Evolutionary conservation across 768 basidiomycete species (phyloP).

Genomic region (Omphalotus guepiniiformis): DNA sequence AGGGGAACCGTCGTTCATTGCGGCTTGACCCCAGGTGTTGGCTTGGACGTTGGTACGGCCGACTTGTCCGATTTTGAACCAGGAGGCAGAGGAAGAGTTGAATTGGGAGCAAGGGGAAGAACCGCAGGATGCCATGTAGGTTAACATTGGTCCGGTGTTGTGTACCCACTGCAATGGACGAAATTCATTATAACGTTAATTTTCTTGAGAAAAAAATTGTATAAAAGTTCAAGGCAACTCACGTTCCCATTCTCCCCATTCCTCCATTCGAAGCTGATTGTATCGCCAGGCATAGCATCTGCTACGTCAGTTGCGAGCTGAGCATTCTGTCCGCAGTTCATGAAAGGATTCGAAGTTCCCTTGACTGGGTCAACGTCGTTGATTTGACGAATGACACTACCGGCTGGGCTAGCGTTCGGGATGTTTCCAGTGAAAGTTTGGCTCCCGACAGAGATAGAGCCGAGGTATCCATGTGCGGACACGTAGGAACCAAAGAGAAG

Average conservation of each 20-base stretch:
- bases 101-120: slow-evolving; percentile 35
- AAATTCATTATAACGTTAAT: no score
- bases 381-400: slow-evolving; percentile 41
- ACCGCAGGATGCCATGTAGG: slow-evolving; percentile 46
- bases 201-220: slow-evolving; percentile 11
- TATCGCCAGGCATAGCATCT: slow-evolving; percentile 39
- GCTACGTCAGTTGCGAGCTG: slow-evolving; percentile 37
- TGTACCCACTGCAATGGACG: slow-evolving; percentile 50
- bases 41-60: slow-evolving; percentile 14
- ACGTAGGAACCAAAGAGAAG: background rate
- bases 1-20: slow-evolving; percentile 18
- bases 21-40: slow-evolving; percentile 6
- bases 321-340: slow-evolving; percentile 43
- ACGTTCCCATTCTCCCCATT: slow-evolving; percentile 30
- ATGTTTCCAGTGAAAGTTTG: slow-evolving; percentile 6
- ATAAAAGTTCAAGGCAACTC: slow-evolving; percentile 10
- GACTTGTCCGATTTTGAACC: slow-evolving; percentile 45
- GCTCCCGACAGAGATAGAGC: background rate
- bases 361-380: slow-evolving; percentile 40
- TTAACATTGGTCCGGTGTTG: slow-evolving; percentile 45
- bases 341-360: slow-evolving; percentile 33
- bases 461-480: slow-evolving; percentile 8
- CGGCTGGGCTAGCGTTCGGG: slow-evolving; percentile 15
- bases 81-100: slow-evolving; percentile 35
- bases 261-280: slow-evolving; percentile 36